Base-by-base conservation (phyloP, 805 yeast species). In the Metschnikowia borealis region DNA sequence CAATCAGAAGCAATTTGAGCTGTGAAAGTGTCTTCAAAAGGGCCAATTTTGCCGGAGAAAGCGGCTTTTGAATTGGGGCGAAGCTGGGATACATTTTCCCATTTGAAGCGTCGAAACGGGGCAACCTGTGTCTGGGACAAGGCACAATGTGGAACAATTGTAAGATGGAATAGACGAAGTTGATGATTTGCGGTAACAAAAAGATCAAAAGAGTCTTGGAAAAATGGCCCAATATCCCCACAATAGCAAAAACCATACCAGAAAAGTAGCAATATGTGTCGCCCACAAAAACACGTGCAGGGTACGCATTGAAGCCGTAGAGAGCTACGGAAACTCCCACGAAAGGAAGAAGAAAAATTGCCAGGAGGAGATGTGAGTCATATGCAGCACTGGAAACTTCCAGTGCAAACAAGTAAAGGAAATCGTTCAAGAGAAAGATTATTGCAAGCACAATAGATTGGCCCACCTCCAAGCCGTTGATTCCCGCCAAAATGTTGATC, bases 191-290 rank as follows among this genome's bases (percentile, higher is more conserved):
- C 2, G 98, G 98, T 38, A 89, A 71, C 64, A 94, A 86, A 62
- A 94, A 85, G 33, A 91, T 68, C 68, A 94, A 73, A 58, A 92
- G 73, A 0, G 99, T 94, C 69, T 94, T 94, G 39, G 97, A 89
- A 67, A 91, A 94, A 72, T 94, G 99, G 1, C 98, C 98, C 51
- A 89, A 77, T 34, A 94, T 94, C 1, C 97, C 98, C 31, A 89
- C 96, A 26, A 91, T 94, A 0, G 98, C 99, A 68, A 94, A 90
- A 0, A 94, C 96, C 99, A 94, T 94, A 3, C 99, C 99, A 23
- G 96, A 89, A 67, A 94, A 91, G 69, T 94, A 94, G 70, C 99
- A 94, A 73, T 87, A 94, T 0, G 99, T 92, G 65, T 94, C 99
- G 31, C 99, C 99, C 6, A 94, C 99, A 70, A 94, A 94, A 1